Evolutionary conservation across 208 protist species (phyloP).

Genomic region (Naegleria lovaniensis): DNA sequence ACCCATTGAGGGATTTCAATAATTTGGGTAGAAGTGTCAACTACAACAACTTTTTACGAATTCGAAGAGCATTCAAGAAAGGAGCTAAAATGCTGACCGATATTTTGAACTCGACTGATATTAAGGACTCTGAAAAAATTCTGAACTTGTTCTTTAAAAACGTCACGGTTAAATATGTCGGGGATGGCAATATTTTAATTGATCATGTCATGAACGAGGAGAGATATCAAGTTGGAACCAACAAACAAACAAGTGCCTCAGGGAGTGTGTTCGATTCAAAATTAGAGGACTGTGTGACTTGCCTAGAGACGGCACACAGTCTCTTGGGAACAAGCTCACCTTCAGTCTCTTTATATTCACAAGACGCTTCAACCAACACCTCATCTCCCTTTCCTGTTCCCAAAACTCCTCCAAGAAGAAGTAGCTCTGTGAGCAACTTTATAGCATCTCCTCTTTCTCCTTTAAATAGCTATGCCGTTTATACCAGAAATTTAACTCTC

Average conservation of each 20-base stretch:
- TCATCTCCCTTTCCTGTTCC: background rate
- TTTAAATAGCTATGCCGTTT: background rate
- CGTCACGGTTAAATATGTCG: background rate
- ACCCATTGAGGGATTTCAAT: constrained; percentile 75
- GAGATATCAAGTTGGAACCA: background rate
- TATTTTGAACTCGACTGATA: background rate
- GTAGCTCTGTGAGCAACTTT: background rate
- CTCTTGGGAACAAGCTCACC: background rate
- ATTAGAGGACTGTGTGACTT: background rate
- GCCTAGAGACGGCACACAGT: background rate
- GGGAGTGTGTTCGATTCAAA: background rate
- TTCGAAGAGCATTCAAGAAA: constrained; percentile 21
- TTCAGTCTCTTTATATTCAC: background rate
- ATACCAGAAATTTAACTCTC: background rate
- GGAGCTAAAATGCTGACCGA: background rate
- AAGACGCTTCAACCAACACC: background rate
- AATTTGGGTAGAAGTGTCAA: constrained; percentile 62
- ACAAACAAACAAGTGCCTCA: background rate
- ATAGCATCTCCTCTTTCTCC: background rate
- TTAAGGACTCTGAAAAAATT: background rate
- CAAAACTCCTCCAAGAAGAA: background rate
- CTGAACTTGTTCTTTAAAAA: background rate
- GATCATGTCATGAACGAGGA: background rate
- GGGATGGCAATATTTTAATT: background rate
- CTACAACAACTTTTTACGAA: constrained; percentile 7